Base-by-base conservation (phyloP, 768 basidiomycete species). In the Dioszegia hungarica region DNA sequence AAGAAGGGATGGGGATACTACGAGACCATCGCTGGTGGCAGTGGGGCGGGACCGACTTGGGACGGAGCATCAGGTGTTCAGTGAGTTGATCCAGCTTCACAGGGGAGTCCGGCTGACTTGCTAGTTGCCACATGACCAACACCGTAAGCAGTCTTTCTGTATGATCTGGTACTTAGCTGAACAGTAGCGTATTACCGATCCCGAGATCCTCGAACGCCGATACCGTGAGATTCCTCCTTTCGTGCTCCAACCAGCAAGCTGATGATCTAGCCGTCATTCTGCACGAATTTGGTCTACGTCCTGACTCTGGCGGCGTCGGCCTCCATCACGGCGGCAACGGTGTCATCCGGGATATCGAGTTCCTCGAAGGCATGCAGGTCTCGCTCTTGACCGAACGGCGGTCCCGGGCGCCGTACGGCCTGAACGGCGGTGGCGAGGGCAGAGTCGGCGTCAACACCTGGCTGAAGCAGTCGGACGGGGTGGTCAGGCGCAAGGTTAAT, bases 41-140 rank as follows among this genome's bases (percentile, higher is more conserved):
- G 88, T 4, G 93, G 93, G 4, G 91, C 93, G 0, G 92, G 93
- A 0, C 85, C 88, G 1, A 74, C 76, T 10, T 94, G 91, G 92
- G 85, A 92, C 67, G 93, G 93, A 3, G 90, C 90, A 15, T 89
- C 88, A 24, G 92, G 92, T 6, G 88, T 94, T 1, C 92, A 94
- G 53, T 58, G 51, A 57, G 56, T 49, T 4, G 3, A 15, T 25
- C 12, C 11, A 10, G 25, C 12, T 12, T 41, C n/a, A 5, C 9
- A 8, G 6, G 17, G 2, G n/a, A 17, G 14, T 40, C 22, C 41
- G 46, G 47, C 56, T 57, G 37, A 57, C 20, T 9, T 8, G 5
- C 46, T 61, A 33, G 62, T 50, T 20, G 47, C 25, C 57, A 58
- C 29, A 58, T 58, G 57, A 51, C 57, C 29, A 58, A 58, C 25